Conservation (phyloP, 352 stramenopile genomes). For the Aphanomyces stellatus region DNA sequence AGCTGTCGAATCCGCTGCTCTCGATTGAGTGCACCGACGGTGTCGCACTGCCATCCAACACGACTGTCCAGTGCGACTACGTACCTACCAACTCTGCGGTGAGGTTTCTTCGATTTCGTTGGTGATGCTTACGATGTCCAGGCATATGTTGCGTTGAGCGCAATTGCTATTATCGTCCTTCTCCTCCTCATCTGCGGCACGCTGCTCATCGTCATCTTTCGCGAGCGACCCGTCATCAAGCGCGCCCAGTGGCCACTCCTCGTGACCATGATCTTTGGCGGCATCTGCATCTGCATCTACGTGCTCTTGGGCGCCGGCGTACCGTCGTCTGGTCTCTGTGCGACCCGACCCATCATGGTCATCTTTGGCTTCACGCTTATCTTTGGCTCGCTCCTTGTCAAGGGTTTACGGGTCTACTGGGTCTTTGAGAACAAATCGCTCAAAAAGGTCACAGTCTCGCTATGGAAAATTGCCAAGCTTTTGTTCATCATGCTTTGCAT, state of each 20-base stretch:
- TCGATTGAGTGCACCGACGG: conserved; percentile 17
- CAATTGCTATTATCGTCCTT: conserved; percentile 6
- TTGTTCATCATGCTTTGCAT: no score
- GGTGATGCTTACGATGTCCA: no score
- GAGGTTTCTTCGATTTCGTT: background rate
- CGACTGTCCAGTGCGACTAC: conserved; percentile 2
- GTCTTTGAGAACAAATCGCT: conserved; percentile 38
- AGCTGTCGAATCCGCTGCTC: conserved; percentile 17
- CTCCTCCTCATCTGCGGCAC: background rate
- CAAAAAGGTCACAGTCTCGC: no score
- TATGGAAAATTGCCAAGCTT: no score
- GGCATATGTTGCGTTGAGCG: background rate
- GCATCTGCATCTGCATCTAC: conserved; percentile 34
- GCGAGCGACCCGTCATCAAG: conserved; percentile 22
- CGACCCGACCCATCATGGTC: conserved; percentile 27
- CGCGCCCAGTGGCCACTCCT: conserved; percentile 24
- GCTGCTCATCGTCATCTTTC: conserved; percentile 10
- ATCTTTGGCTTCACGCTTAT: conserved; percentile 37
- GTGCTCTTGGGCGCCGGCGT: conserved; percentile 34
- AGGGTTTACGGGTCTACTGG: conserved; percentile 43
- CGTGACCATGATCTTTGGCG: conserved; percentile 33
- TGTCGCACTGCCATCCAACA: conserved; percentile 8
- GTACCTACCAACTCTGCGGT: background rate
- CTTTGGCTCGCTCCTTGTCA: conserved; percentile 35
- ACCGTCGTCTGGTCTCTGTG: conserved; percentile 31